Evolutionary conservation across 164 flowering plant species (phyloP).

Genomic region (Vitis rupestris): DNA sequence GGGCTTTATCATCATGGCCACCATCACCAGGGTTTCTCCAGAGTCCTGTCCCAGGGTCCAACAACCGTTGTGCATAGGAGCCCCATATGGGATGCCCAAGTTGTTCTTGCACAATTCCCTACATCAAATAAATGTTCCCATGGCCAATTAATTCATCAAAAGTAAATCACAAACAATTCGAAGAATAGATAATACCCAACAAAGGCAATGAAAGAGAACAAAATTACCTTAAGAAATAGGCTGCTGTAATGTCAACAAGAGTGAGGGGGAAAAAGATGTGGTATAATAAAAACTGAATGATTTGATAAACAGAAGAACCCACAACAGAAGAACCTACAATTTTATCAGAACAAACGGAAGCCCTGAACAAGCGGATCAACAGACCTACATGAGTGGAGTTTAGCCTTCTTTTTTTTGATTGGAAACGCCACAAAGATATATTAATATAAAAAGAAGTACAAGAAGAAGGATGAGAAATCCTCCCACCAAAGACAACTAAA

Average conservation of each 20-base stretch:
- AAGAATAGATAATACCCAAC: neutral
- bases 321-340: neutral
- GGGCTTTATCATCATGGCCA: constrained; percentile 98
- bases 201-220: neutral
- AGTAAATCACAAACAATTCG: neutral
- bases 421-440: too few relatives aligned
- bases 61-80: constrained; percentile 72
- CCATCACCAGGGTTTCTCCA: constrained; percentile 93
- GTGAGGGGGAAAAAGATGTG: neutral
- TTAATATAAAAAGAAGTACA: too few relatives aligned
- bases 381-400: too few relatives aligned
- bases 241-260: neutral
- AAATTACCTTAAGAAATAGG: neutral
- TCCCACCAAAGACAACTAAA: too few relatives aligned
- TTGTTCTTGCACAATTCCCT: constrained; percentile 92
- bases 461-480: too few relatives aligned
- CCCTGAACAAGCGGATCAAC: neutral
- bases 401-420: too few relatives aligned
- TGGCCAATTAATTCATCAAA: neutral
- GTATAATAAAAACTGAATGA: neutral
- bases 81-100: constrained; percentile 91
- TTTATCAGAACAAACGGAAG: neutral
- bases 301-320: neutral
- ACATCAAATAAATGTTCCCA: constrained; percentile 9
- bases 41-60: constrained; percentile 73